Evolutionary conservation across 306 rosid genomes (phyloP), one percentile per base, ranked within the genome.

Genomic region (Purshia tridentata): DNA sequence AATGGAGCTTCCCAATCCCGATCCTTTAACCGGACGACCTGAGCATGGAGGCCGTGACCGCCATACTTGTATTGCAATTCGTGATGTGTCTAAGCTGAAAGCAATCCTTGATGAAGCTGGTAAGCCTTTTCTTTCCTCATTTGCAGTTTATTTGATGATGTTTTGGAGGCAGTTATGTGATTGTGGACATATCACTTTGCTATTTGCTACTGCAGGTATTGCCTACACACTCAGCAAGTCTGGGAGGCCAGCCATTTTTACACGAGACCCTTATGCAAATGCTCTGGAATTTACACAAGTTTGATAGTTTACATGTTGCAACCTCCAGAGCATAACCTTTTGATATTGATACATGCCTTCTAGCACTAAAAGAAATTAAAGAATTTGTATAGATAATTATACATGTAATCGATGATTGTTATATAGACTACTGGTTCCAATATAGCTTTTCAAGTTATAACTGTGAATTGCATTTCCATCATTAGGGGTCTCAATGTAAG

Each of bases 1-100:
- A 62, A 94, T 94, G 97, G 99, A 94, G 84, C 97, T 94, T 82
- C 97, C 97, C 67, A 91, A 94, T 79, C 96, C 99, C 0, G 97
- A 94, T 75, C 99, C 98, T 57, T 72, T 90, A 81, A 84, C 92
- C 0, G 99, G 99, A 78, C 73, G 97, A 66, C 89, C 99, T 3
- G 83, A 76, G 76, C 99, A 94, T 18, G 98, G 96, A 6, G 99
- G 99, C 47, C 90, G 93, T 10, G 98, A 94, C 67, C 96, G 98
- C 51, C 99, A 94, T 75, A 78, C 97, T 9, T 91, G 99, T 75
- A 86, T 91, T 7, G 89, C 92, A 23, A 90, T 94, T 56, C 72
- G 81, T 19, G 97, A 88, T 42, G 98, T 89, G 52, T 86, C 89
- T 16, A 94, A 91, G 87, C 89, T 91, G 77, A 89, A 91, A 84